Conservation (phyloP, 441 rosid genomes). For the Corymbia calophylla region DNA sequence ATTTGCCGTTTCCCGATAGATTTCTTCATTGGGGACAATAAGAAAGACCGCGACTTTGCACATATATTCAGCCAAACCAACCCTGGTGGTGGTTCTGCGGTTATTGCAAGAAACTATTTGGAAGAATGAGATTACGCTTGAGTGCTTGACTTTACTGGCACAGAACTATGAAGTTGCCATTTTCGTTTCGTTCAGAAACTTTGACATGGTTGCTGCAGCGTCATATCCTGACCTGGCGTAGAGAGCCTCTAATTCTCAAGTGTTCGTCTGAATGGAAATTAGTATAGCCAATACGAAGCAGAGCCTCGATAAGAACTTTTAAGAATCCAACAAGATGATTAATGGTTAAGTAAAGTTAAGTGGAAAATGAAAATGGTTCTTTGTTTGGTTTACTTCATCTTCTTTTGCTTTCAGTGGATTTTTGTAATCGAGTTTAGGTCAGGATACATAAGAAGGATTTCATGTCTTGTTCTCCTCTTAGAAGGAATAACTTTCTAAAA, state of each 20-base stretch:
- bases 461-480: neutral
- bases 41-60: neutral
- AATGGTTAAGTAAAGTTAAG: neutral
- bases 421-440: neutral
- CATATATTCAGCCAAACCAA: neutral
- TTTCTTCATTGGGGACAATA: neutral
- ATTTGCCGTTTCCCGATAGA: neutral
- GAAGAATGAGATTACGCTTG: neutral
- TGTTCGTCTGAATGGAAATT: neutral
- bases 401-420: neutral
- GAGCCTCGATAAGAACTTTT: neutral
- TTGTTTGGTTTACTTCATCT: neutral
- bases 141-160: neutral
- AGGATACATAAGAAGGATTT: neutral
- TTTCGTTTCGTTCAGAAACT: neutral
- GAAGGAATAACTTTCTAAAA: neutral
- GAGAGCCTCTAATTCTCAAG: neutral
- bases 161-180: neutral
- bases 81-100: neutral
- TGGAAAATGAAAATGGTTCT: neutral
- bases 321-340: neutral
- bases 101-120: neutral
- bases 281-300: neutral
- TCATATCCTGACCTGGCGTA: neutral
- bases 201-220: neutral